These are phyloP conservation scores for Boletus subcaerulescens DNA, from an alignment of 768 basidiomycete species.

Conservation along the genomic window DNA sequence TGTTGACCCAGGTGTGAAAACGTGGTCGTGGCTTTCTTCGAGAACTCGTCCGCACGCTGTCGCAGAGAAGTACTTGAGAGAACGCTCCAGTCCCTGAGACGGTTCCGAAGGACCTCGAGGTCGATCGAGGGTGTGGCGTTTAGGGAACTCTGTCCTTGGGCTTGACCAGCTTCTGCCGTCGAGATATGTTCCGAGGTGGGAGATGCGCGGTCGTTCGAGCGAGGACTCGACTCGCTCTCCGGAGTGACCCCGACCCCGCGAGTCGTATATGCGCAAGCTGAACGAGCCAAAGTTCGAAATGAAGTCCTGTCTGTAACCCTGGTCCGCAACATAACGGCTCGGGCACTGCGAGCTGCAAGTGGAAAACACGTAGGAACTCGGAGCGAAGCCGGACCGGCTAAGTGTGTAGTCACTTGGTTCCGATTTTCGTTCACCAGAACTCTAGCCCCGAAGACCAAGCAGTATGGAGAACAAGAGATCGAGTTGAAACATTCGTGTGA, in stretches of 20 bases:
- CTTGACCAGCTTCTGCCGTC: not conserved
- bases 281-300: constrained; percentile 13
- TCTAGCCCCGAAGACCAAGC: too few species aligned
- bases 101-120: constrained; percentile 36
- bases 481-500: not conserved
- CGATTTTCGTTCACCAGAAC: too few species aligned
- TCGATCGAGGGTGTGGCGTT: constrained; percentile 5
- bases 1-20: constrained; percentile 75
- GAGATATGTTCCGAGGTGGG: constrained; percentile 3
- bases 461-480: not conserved
- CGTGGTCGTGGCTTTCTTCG: constrained; percentile 50
- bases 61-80: constrained; percentile 37
- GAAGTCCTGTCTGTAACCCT: constrained; percentile 3
- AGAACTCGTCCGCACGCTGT: constrained; percentile 55
- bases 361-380: not conserved
- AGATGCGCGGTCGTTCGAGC: constrained; percentile 1
- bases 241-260: not conserved
- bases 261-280: constrained; percentile 10
- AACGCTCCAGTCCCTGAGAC: constrained; percentile 46
- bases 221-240: not conserved
- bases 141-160: not conserved
- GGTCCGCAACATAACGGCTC: constrained; percentile 19
- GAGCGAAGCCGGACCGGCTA: too few species aligned
- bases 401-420: too few species aligned
- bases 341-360: not conserved